Base-by-base conservation (phyloP, 345 rosid genomes). In the Gossypioides kirkii region DNA sequence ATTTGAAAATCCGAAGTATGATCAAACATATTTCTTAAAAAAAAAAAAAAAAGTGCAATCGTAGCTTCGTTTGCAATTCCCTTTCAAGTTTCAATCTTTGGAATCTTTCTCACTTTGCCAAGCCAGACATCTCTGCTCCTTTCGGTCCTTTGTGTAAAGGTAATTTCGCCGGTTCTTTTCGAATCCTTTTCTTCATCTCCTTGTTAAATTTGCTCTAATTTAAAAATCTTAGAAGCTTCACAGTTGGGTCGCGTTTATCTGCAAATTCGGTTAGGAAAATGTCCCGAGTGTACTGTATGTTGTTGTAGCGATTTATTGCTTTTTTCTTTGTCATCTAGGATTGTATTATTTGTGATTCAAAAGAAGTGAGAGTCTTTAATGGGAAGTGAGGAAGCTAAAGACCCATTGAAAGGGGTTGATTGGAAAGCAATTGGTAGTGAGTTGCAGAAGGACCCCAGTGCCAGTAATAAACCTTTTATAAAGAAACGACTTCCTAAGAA, bases 331-430 rank as follows among this genome's bases (percentile, higher is more conserved):
- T n/a, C 42, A 50, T 18, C 41, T 42, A 59, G 55, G 64, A 22
- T 71, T 10, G 11, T 58, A 16, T 46, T 47, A 32, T 65, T 66
- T 65, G 25, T 56, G 10, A 74, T 64, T 59, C 47, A 32, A 69
- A 47, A 50, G 50, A 76, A 72, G 61, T 36, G 56, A 58, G 25
- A 72, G 2, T 28, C 13, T 45, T 43, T 59, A 36, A 91, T 94
- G 96, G 93, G 82, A 38, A 84, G 78, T 74, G 92, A 81, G 77
- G 95, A 74, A 46, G 76, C 86, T 1, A 90, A 85, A 74, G 96
- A 90, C 64, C 97, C 98, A n/a, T 87, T 94, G 79, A 86, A 87
- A 74, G 96, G 94, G 66, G 94, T 89, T 47, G 98, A 90, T 55
- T 90, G 98, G 99, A 89, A 84, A 68, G 91, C 82, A 6, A 75